A percentile compares a stretch with the other conserved stretches of the same genome.
These are phyloP conservation scores for Solanum pinnatisectum DNA, from an alignment of 257 asterid species.

Conservation along the genomic window DNA sequence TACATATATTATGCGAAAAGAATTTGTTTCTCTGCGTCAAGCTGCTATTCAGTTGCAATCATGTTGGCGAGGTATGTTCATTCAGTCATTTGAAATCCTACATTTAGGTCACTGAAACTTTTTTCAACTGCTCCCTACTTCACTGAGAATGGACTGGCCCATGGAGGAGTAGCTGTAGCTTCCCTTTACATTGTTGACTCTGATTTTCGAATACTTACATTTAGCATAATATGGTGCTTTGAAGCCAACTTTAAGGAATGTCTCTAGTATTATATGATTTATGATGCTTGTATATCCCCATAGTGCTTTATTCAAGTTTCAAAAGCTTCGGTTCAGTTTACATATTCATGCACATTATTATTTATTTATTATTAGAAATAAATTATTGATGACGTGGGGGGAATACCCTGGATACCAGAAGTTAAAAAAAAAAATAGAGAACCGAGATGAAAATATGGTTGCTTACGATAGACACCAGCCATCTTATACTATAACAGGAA, in stretches of 20 bases:
- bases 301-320: not conserved
- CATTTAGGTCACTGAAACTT: slow-evolving; percentile 6
- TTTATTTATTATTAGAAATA: not conserved
- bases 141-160: not conserved
- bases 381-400: not conserved
- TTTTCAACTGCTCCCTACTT: not conserved
- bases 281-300: not conserved
- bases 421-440: not conserved
- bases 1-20: slow-evolving; percentile 84
- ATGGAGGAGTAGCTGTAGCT: not conserved
- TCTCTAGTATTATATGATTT: not conserved
- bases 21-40: slow-evolving; percentile 56
- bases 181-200: not conserved
- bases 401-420: not conserved
- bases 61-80: slow-evolving; percentile 90
- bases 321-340: not conserved
- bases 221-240: not conserved
- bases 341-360: not conserved
- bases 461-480: not conserved
- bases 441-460: not conserved
- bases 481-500: not conserved
- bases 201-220: not conserved
- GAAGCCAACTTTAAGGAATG: not conserved
- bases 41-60: slow-evolving; percentile 91
- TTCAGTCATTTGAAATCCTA: not conserved